A percentile compares a stretch with the other conserved stretches of the same genome.
Conservation (phyloP, 257 asterid genomes). For the Haberlea rhodopensis region DNA sequence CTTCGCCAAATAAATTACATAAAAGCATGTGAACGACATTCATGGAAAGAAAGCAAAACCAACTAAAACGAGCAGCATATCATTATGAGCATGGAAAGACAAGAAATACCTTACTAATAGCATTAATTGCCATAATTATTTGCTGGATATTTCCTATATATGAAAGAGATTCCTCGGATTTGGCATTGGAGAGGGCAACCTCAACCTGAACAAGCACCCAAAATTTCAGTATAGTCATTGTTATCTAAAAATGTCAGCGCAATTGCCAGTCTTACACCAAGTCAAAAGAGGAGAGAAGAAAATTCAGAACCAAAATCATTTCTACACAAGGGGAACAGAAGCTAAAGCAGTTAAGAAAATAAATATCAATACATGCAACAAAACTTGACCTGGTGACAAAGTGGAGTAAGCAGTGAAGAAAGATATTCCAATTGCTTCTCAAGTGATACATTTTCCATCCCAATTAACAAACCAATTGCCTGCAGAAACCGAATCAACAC, state of each 20-base stretch:
- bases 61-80: too few relatives aligned
- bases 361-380: slow-evolving; percentile 14
- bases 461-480: slow-evolving; percentile 95
- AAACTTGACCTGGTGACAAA: slow-evolving; percentile 81
- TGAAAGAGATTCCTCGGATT: slow-evolving; percentile 53
- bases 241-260: not conserved
- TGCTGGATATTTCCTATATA: slow-evolving; percentile 74
- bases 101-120: slow-evolving; percentile 84
- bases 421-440: too few relatives aligned
- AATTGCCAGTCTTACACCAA: not conserved
- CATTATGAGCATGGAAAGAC: not conserved
- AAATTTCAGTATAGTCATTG: slow-evolving; percentile 16
- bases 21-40: slow-evolving; percentile 22
- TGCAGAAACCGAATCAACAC: slow-evolving; percentile 23
- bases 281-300: not conserved
- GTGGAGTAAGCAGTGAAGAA: too few relatives aligned
- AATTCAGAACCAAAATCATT: not conserved
- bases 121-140: slow-evolving; percentile 83
- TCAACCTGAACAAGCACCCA: slow-evolving; percentile 63
- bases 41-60: not conserved
- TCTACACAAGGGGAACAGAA: not conserved
- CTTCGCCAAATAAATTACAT: not conserved
- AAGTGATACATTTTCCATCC: slow-evolving; percentile 90
- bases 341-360: slow-evolving; percentile 9
- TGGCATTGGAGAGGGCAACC: slow-evolving; percentile 58